Evolutionary conservation across 1,284 basidiomycete species (phyloP).

Genomic region (Anthracocystis walkeri): DNA sequence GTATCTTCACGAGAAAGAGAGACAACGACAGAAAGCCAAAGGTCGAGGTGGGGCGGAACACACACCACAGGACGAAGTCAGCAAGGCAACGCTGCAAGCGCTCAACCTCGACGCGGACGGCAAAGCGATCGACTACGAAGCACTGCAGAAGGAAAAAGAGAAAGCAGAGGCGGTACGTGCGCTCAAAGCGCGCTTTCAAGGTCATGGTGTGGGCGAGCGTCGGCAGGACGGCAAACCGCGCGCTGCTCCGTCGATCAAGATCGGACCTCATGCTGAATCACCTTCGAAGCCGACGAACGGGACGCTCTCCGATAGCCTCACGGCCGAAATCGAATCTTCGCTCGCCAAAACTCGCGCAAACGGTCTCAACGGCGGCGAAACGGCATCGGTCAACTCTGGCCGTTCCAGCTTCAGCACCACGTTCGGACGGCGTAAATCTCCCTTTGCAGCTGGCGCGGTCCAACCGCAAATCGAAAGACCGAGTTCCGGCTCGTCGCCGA

Average conservation of each 20-base stretch:
- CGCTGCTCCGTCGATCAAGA: conserved; percentile 33
- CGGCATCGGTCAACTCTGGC: conserved; percentile 15
- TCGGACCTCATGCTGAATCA: conserved; percentile 15
- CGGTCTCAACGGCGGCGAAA: conserved; percentile 16
- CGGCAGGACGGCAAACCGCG: conserved; percentile 17
- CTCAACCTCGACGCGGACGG: conserved; percentile 31
- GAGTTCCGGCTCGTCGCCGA: not conserved
- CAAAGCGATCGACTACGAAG: conserved; percentile 47
- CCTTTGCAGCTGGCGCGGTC: not conserved
- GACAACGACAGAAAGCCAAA: conserved; percentile 38
- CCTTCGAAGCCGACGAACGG: not conserved
- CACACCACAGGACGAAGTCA: not conserved
- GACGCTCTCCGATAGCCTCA: conserved; percentile 23
- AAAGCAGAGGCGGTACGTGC: conserved; percentile 58
- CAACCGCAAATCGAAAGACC: not conserved
- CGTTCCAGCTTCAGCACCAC: conserved; percentile 48
- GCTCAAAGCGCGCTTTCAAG: conserved; percentile 53
- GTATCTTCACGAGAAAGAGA: conserved; percentile 54
- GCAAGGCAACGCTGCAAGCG: conserved; percentile 9
- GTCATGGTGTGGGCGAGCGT: conserved; percentile 46
- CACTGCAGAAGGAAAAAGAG: conserved; percentile 54
- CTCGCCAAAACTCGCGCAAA: conserved; percentile 24
- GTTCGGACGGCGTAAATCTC: conserved; percentile 38
- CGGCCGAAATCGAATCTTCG: conserved; percentile 39
- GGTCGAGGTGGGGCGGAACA: conserved; percentile 21